Percentiles rank a stretch among this genome's conserved stretches.
Conservation (phyloP, 2,329 filamentous ascomycete species). For the Beauveria scarabaeidicola region DNA sequence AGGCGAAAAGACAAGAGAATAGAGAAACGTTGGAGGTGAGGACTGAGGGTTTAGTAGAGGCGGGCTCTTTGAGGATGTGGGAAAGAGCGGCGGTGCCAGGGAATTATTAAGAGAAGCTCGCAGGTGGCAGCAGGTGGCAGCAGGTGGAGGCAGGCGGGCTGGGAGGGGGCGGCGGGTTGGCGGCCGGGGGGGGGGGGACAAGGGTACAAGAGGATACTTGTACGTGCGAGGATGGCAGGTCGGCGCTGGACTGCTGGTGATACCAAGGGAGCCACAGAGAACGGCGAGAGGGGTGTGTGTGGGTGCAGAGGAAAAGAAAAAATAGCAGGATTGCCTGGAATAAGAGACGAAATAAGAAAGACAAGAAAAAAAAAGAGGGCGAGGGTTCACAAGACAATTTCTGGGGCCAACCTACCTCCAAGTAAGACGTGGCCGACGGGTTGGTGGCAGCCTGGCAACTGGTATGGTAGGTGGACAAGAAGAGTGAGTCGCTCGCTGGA, state of each 20-base stretch:
- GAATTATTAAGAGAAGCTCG: conserved; percentile 8
- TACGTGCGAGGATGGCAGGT: not conserved
- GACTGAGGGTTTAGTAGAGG: not conserved
- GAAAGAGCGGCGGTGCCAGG: not conserved
- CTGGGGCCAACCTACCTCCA: not conserved
- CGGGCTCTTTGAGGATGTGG: not conserved
- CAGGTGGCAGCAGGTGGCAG: conserved; percentile 1
- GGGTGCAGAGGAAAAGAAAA: not conserved
- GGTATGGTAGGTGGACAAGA: too few species aligned
- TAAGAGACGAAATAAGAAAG: not conserved
- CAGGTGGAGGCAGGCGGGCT: conserved; percentile 2
- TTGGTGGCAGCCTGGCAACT: not conserved
- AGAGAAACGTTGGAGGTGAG: not conserved
- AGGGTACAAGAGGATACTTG: conserved; percentile 7
- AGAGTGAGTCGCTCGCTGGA: not conserved
- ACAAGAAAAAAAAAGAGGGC: not conserved
- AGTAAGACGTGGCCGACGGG: not conserved
- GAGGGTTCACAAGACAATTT: conserved; percentile 7
- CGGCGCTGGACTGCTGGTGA: not conserved
- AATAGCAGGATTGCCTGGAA: not conserved
- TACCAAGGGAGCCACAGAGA: not conserved
- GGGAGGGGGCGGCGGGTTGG: not conserved
- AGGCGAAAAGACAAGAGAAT: not conserved
- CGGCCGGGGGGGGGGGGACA: not conserved
- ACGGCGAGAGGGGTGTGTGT: not conserved